phyloP scores from a whole-genome alignment of 805 yeast genomes.

The Huiozyma naganishii region DNA sequence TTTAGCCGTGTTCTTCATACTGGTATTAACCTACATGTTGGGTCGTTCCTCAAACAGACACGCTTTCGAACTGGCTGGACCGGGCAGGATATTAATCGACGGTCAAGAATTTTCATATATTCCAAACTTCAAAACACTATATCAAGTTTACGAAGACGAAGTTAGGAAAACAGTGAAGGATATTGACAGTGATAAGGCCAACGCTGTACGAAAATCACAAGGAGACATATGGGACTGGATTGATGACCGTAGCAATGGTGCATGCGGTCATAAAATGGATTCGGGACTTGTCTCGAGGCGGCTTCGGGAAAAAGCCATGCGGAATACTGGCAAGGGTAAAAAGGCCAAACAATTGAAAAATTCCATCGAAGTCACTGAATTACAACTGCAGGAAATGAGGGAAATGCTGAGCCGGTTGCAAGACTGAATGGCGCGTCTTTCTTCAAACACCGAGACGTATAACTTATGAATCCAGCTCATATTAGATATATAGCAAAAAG shows the following conservation, averaged over 20 bases:
- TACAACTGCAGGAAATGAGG: constrained; percentile 21
- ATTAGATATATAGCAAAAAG: too few relatives aligned
- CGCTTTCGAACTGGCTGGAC: constrained; percentile 12
- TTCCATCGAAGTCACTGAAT: constrained; percentile 22
- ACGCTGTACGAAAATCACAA: constrained; percentile 38
- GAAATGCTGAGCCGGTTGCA: constrained; percentile 7
- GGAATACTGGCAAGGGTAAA: not conserved
- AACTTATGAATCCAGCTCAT: too few relatives aligned
- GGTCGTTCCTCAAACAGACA: constrained; percentile 1
- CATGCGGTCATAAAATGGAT: not conserved
- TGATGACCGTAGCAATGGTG: constrained; percentile 28
- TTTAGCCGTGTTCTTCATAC: constrained; percentile 6
- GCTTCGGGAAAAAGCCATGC: too few relatives aligned
- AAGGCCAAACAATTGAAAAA: constrained; percentile 13
- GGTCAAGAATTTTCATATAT: constrained; percentile 31
- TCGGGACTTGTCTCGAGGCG: not conserved
- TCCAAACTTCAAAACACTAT: constrained; percentile 32
- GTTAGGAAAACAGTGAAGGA: constrained; percentile 8
- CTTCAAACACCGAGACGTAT: too few relatives aligned
- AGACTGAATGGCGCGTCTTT: too few relatives aligned
- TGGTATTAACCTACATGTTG: constrained; percentile 1
- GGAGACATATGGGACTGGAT: constrained; percentile 70
- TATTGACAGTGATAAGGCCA: constrained; percentile 6
- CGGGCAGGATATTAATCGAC: constrained; percentile 26
- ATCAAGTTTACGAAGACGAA: constrained; percentile 25